Evolutionary conservation across 495 filamentous ascomycete species (phyloP).

Genomic region (Podospora bellae-mahoneyi): DNA sequence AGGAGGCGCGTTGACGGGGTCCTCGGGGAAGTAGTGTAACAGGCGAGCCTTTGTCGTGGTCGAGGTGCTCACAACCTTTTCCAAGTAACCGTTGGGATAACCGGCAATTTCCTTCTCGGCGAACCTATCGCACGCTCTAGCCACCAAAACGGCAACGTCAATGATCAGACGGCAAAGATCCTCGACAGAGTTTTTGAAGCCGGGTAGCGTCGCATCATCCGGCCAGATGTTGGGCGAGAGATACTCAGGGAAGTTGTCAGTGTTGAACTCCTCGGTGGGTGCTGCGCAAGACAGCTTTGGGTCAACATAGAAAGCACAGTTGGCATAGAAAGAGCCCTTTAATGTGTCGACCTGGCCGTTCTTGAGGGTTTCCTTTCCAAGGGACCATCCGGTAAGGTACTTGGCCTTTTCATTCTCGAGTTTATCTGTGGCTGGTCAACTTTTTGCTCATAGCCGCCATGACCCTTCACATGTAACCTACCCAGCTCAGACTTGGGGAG

Average conservation of each 20-base stretch:
- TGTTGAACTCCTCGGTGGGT: conserved; percentile 54
- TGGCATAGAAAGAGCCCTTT: conserved; percentile 96
- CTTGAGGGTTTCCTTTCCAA: conserved; percentile 90
- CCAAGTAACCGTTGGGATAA: conserved; percentile 75
- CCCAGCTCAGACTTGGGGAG: conserved; percentile 70
- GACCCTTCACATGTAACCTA: conserved; percentile 32
- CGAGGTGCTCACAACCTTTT: conserved; percentile 79
- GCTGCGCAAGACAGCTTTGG: conserved; percentile 56
- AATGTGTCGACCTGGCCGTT: conserved; percentile 84
- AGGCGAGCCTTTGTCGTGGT: conserved; percentile 88
- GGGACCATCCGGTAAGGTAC: conserved; percentile 70
- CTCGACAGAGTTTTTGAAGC: conserved; percentile 68
- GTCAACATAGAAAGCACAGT: conserved; percentile 88
- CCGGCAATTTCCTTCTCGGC: conserved; percentile 70
- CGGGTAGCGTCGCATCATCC: conserved; percentile 57
- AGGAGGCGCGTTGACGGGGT: conserved; percentile 23
- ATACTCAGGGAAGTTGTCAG: conserved; percentile 58
- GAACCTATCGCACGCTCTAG: conserved; percentile 80
- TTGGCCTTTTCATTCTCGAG: conserved; percentile 63
- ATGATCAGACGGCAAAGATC: conserved; percentile 81
- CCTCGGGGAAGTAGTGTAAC: conserved; percentile 85
- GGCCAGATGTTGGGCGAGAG: conserved; percentile 83
- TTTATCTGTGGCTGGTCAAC: conserved; percentile 38
- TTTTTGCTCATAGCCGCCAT: not conserved
- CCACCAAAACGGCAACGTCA: conserved; percentile 82